Evolutionary conservation across 352 stramenopile species (phyloP).

Genomic region (Phytophthora lateralis): DNA sequence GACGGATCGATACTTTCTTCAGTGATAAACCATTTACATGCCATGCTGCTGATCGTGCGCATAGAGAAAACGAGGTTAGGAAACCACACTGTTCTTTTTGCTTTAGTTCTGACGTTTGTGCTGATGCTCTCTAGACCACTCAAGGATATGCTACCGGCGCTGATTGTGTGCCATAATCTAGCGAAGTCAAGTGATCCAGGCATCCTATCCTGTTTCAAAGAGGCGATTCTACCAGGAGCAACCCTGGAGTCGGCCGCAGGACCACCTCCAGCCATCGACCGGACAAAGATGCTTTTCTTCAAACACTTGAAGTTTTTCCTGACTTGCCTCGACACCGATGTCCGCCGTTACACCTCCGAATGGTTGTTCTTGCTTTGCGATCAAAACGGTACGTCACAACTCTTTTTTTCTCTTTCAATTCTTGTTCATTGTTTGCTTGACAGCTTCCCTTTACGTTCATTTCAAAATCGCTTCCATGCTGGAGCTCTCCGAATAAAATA

Average conservation of each 20-base stretch:
- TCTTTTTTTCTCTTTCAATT: slow-evolving; percentile 12
- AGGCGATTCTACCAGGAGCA: slow-evolving; percentile 36
- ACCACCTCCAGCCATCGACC: not conserved
- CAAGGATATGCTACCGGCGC: slow-evolving; percentile 56
- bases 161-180: slow-evolving; percentile 73
- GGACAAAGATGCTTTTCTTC: slow-evolving; percentile 46
- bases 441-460: slow-evolving; percentile 23
- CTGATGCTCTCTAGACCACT: slow-evolving; percentile 26
- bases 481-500: slow-evolving; percentile 33
- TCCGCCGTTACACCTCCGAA: slow-evolving; percentile 72
- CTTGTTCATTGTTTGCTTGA: slow-evolving; percentile 11
- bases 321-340: slow-evolving; percentile 71
- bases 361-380: slow-evolving; percentile 78
- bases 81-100: not conserved
- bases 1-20: slow-evolving; percentile 19
- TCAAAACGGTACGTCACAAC: slow-evolving; percentile 64
- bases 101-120: not conserved
- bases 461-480: slow-evolving; percentile 34
- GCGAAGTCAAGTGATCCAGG: slow-evolving; percentile 36
- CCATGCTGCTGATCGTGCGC: slow-evolving; percentile 58
- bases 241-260: not conserved
- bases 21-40: slow-evolving; percentile 55
- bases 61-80: slow-evolving; percentile 67
- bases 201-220: slow-evolving; percentile 47
- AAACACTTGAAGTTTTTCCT: slow-evolving; percentile 74